These are phyloP conservation scores for Pseudogymnoascus destructans DNA, from an alignment of 2,329 filamentous ascomycete species.

Conservation along the genomic window DNA sequence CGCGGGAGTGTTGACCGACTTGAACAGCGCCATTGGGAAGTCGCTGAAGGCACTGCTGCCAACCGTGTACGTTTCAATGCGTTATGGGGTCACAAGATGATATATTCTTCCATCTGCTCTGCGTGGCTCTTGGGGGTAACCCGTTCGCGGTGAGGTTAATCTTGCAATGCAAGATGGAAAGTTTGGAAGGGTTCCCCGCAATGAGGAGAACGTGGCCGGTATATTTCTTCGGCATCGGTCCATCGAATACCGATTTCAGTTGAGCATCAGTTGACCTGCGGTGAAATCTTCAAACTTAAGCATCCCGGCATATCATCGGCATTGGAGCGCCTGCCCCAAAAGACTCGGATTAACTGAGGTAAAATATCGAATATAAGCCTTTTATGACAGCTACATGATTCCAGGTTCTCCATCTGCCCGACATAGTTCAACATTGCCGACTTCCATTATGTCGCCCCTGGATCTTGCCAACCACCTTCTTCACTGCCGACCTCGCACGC, in stretches of 20 bases:
- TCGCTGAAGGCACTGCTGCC: constrained; percentile 37
- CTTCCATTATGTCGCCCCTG: constrained; percentile 3
- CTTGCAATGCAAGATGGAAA: neutral
- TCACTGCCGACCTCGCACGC: constrained; percentile 66
- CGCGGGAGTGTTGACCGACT: constrained; percentile 43
- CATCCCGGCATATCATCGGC: neutral
- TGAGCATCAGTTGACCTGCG: neutral
- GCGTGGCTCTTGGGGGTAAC: neutral
- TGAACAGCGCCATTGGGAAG: constrained; percentile 56
- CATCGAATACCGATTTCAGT: neutral
- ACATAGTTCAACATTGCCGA: constrained; percentile 5
- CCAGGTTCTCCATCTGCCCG: neutral
- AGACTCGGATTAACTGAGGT: neutral
- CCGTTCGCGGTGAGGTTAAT: neutral
- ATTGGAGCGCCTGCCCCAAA: no score
- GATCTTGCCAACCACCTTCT: constrained; percentile 51
- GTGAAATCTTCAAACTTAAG: neutral
- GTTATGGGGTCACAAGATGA: neutral
- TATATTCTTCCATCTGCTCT: neutral
- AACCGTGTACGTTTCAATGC: constrained; percentile 36
- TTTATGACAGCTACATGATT: constrained; percentile 5
- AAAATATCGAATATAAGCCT: constrained; percentile 9
- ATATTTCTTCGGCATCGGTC: neutral
- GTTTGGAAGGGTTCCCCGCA: neutral
- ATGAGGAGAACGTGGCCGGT: neutral